These are phyloP conservation scores for Sporothrix globosa DNA, from an alignment of 2,329 filamentous ascomycete species.

Conservation along the genomic window DNA sequence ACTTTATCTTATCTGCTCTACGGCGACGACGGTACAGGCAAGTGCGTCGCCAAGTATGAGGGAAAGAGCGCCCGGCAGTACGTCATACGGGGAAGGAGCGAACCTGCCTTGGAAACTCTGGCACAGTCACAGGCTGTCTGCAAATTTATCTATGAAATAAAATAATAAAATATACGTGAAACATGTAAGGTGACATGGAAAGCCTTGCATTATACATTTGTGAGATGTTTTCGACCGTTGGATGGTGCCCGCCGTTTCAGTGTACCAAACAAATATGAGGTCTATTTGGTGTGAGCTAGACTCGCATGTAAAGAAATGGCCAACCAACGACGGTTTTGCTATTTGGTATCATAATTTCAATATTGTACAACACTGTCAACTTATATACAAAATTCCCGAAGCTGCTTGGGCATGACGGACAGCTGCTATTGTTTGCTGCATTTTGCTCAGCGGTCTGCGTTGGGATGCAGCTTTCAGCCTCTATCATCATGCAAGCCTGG, in stretches of 20 bases:
- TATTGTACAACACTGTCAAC: not conserved
- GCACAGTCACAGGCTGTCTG: constrained; percentile 10
- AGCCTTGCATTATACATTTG: not conserved
- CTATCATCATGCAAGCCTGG: too few species aligned
- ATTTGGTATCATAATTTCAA: not conserved
- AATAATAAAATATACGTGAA: not conserved
- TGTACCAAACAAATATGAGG: too few species aligned
- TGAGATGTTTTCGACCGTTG: not conserved
- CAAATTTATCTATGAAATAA: not conserved
- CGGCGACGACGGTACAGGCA: not conserved
- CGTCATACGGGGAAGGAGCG: constrained; percentile 17
- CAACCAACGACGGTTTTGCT: not conserved
- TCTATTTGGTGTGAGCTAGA: not conserved
- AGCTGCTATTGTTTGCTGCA: not conserved
- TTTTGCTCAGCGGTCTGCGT: not conserved
- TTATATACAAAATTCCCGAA: not conserved
- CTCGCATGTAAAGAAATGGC: not conserved
- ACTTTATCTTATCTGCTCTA: constrained; percentile 16
- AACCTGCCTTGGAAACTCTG: not conserved
- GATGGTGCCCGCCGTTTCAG: not conserved
- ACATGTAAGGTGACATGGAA: not conserved
- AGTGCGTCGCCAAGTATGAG: not conserved
- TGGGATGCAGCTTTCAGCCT: not conserved
- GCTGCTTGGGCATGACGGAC: not conserved
- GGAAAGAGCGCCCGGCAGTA: constrained; percentile 4